Evolutionary conservation across 257 asterid genomes (phyloP), one percentile per base, ranked within the genome.

Genomic region (Thymus quinquecostatus): DNA sequence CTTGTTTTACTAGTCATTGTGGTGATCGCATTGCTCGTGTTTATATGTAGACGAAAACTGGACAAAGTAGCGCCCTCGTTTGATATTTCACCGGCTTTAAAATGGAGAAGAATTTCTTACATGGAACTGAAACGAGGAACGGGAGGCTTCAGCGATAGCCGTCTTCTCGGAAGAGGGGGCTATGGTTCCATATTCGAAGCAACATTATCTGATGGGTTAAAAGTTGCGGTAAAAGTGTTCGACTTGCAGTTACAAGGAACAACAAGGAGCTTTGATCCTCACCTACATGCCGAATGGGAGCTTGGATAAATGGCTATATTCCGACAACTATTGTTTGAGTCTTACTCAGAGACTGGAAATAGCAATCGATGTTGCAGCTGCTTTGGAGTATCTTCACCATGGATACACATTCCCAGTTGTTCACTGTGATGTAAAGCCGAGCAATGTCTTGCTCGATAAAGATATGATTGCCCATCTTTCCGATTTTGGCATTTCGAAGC

Each of bases 181-280:
- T 57, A 10, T 44, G 66, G 74, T 57, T 69, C 74, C 4, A 66
- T 69, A 0, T 69, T 6, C 44, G 10, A 11, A n/a, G 73, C 8
- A 21, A 29, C 43, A 6, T 65, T 69, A 8, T 40, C 44, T 4
- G 56, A 69, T 11, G 73, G 65, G 9, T 12, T 69, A 8, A 41
- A 55, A 40, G 48, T 55, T 28, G 73, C 73, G 13, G 54, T 56
- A 3, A 69, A 69, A 43, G 73, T 55, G 13, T 69, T 69, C 65
- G 12, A 43, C 33, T 43, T 53, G 44, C 30, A 68, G 13, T 1
- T 69, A 2, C 81, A 78, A 74, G 69, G 67, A 55, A 73, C 68
- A 5, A 3, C 21, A 30, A 66, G 68, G 75, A 81, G 85, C 32
- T 81, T 81, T 53, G 72, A 48, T 65, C 48, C 58, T 64, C 6